Evolutionary conservation across 768 basidiomycete species (phyloP), one percentile per base, ranked within the genome.

Genomic region (Tricholoma hemisulphureum): DNA sequence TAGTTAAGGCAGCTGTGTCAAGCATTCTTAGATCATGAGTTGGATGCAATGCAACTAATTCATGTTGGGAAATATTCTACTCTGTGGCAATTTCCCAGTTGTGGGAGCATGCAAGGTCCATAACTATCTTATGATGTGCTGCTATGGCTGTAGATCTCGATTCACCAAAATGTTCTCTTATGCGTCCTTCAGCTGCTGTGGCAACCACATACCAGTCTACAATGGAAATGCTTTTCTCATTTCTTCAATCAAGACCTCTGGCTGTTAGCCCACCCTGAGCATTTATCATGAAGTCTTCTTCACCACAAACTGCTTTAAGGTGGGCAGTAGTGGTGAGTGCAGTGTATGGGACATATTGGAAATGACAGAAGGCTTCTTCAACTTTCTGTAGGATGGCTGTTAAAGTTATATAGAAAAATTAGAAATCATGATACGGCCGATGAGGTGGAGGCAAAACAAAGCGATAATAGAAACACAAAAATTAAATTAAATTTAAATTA

Each of bases 31-130:
- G 56, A 54, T 70, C 63, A 45, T 70, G 67, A 0, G 29, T 11
- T 4, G 29, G 56, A 9, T 64, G 31, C 3, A 34, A 10, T 1
- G 57, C 59, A 0, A 62, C 63, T 2, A 61, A 23, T 23, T 60
- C 55, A 2, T 59, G 57, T 48, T 69, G 67, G 31, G 64, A 61
- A 32, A 70, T 67, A 52, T 70, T 63, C 32, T 69, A 69, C 5
- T 43, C 45, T 2, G 63, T 32, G 0, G 65, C 65, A n/a, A n/a
- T n/a, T n/a, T n/a, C n/a, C n/a, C n/a, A n/a, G n/a, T n/a, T n/a
- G 10, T 31, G 29, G 29, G 29, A 31, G 10, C 29, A 10, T 31
- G 6, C 29, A 31, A 31, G 29, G 29, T 31, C 29, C 29, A 31
- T 31, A 31, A 31, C 18, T 39, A 39, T 39, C 13, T 18, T 39